These are phyloP conservation scores for Phytopythium boreale DNA, from an alignment of 352 stramenopile genomes.

Conservation along the genomic window DNA sequence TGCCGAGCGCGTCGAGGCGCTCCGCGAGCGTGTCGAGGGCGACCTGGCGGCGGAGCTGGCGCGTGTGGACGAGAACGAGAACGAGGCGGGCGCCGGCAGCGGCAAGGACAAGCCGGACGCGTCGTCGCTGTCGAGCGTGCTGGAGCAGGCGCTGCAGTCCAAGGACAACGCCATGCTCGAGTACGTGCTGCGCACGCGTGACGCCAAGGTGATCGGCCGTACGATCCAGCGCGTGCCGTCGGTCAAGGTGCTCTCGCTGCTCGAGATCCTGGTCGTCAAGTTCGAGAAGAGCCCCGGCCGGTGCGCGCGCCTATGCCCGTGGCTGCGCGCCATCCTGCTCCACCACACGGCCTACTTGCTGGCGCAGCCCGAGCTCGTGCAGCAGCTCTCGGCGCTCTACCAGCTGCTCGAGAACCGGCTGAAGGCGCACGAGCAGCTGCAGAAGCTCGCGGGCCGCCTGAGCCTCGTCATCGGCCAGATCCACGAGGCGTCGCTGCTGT, in stretches of 20 bases:
- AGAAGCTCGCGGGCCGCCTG: slow-evolving; percentile 80
- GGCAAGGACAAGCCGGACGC: slow-evolving; percentile 69
- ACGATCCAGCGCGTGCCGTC: slow-evolving; percentile 76
- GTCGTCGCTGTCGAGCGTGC: slow-evolving; percentile 75
- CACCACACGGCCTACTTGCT: slow-evolving; percentile 86
- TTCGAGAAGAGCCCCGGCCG: slow-evolving; percentile 79
- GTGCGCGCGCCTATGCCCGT: slow-evolving; percentile 74
- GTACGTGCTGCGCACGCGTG: slow-evolving; percentile 75
- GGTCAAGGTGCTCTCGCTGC: slow-evolving; percentile 69
- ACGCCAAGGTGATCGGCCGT: slow-evolving; percentile 69
- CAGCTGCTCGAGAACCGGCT: slow-evolving; percentile 81
- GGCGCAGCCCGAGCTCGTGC: slow-evolving; percentile 78
- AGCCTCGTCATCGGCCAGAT: slow-evolving; percentile 84
- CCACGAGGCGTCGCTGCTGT: slow-evolving; percentile 40
- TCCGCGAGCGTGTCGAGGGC: slow-evolving; percentile 71
- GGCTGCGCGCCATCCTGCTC: slow-evolving; percentile 77
- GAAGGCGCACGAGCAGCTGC: slow-evolving; percentile 77
- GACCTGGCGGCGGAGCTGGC: slow-evolving; percentile 64
- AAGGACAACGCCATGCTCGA: slow-evolving; percentile 87
- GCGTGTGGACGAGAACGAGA: slow-evolving; percentile 41
- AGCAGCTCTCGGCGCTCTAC: slow-evolving; percentile 79
- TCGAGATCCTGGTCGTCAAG: slow-evolving; percentile 81
- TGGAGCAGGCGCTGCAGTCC: slow-evolving; percentile 82
- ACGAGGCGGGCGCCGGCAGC: slow-evolving; percentile 12
- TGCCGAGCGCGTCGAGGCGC: slow-evolving; percentile 69